phyloP scores from a whole-genome alignment of 2,329 filamentous ascomycete species.

The Elsinoe batatas region DNA sequence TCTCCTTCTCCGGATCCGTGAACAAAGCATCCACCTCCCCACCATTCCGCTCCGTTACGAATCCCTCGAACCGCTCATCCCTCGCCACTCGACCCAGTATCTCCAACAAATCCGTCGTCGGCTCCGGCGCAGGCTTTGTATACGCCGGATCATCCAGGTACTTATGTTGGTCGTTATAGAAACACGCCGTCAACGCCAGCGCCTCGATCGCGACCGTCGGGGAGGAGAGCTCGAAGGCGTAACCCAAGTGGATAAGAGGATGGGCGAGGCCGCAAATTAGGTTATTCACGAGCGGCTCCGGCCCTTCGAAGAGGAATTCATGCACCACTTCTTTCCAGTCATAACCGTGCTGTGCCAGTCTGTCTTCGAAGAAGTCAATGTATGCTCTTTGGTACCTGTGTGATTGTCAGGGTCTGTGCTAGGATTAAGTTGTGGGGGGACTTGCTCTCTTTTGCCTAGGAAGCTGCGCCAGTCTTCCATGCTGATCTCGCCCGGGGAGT shows the following conservation, averaged over 20 bases:
- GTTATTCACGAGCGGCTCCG: slow-evolving; percentile 70
- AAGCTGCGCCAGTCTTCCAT: slow-evolving; percentile 79
- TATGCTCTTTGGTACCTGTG: slow-evolving; percentile 74
- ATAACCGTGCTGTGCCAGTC: slow-evolving; percentile 65
- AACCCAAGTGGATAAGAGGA: slow-evolving; percentile 89
- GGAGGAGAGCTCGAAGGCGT: slow-evolving; percentile 79
- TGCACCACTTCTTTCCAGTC: slow-evolving; percentile 72
- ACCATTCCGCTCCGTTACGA: slow-evolving; percentile 49
- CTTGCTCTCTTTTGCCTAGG: slow-evolving; percentile 60
- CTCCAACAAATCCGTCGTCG: slow-evolving; percentile 53
- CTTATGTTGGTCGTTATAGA: slow-evolving; percentile 48
- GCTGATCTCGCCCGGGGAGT: slow-evolving; percentile 75
- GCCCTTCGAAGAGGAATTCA: slow-evolving; percentile 64
- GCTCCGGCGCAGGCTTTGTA: slow-evolving; percentile 52
- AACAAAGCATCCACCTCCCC: slow-evolving; percentile 62
- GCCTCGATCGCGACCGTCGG: slow-evolving; percentile 85
- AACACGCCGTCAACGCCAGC: slow-evolving; percentile 56
- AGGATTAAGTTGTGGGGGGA: slow-evolving; percentile 2
- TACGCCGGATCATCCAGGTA: slow-evolving; percentile 64
- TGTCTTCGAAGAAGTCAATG: slow-evolving; percentile 92
- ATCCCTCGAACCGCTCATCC: slow-evolving; percentile 59
- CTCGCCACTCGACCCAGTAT: slow-evolving; percentile 59
- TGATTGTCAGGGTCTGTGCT: slow-evolving; percentile 8
- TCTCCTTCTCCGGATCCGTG: slow-evolving; percentile 58
- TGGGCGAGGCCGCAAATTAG: slow-evolving; percentile 74